Evolutionary conservation across 805 yeast species (phyloP).

Genomic region (Starmerella powellii): DNA sequence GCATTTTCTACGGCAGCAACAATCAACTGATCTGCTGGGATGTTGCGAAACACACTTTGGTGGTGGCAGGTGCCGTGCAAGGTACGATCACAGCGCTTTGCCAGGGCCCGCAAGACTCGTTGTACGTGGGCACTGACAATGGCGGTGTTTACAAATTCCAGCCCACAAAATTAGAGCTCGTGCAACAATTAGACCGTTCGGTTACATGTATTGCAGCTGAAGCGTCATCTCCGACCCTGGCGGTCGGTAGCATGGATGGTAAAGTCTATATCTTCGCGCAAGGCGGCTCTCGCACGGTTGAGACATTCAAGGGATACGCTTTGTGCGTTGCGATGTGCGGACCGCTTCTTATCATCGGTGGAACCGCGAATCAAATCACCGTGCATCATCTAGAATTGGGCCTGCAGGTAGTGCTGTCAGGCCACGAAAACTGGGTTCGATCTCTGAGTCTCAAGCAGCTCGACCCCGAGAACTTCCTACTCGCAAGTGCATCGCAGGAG

Average conservation of each 20-base stretch:
- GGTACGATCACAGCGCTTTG: conserved; percentile 5
- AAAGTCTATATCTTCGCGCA: conserved; percentile 47
- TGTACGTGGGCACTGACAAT: conserved; percentile 11
- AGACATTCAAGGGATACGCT: conserved; percentile 24
- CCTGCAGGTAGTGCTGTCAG: conserved; percentile 38
- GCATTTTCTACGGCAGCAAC: conserved; percentile 11
- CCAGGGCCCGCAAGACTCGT: neutral
- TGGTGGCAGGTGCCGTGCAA: conserved; percentile 2
- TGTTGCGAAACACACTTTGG: conserved; percentile 1
- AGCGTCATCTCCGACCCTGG: neutral
- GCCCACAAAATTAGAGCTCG: too few species aligned
- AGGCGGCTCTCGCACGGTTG: conserved; percentile 9
- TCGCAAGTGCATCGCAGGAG: conserved; percentile 91
- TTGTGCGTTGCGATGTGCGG: conserved; percentile 21
- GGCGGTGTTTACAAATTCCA: conserved; percentile 3
- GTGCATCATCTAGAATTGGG: conserved; percentile 30
- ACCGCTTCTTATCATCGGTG: conserved; percentile 27
- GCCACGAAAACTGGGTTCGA: conserved; percentile 96
- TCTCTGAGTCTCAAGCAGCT: conserved; percentile 49
- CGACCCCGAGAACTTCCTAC: conserved; percentile 38
- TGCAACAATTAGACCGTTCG: conserved; percentile 1
- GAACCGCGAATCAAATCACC: conserved; percentile 35
- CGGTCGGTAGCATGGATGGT: conserved; percentile 61
- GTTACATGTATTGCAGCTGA: conserved; percentile 2
- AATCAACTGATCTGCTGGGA: conserved; percentile 7